These are phyloP conservation scores for Pseudocercospora eumusae DNA, from an alignment of 2,329 filamentous ascomycete genomes.

Conservation along the genomic window DNA sequence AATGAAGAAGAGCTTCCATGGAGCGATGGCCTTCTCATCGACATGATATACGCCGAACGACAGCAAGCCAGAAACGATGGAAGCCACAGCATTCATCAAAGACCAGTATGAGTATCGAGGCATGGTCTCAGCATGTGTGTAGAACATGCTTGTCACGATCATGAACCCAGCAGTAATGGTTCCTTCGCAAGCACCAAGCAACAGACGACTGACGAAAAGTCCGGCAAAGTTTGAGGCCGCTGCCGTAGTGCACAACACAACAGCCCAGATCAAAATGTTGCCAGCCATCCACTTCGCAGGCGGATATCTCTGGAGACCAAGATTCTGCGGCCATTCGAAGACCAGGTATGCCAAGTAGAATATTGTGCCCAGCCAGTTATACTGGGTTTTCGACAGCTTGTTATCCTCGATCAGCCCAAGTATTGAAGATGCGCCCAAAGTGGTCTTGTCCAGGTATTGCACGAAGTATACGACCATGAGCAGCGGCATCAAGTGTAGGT, in stretches of 20 bases:
- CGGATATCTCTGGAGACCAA: constrained; percentile 58
- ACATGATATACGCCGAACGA: constrained; percentile 53
- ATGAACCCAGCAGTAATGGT: constrained; percentile 37
- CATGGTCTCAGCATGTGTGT: constrained; percentile 57
- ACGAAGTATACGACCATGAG: constrained; percentile 44
- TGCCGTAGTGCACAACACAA: constrained; percentile 71
- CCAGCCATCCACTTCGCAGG: constrained; percentile 62
- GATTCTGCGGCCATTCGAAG: constrained; percentile 65
- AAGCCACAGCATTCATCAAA: constrained; percentile 21
- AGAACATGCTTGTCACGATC: constrained; percentile 53
- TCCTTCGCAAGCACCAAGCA: constrained; percentile 58
- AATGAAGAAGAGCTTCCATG: constrained; percentile 58
- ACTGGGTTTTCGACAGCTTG: constrained; percentile 55
- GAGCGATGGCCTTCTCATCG: constrained; percentile 59
- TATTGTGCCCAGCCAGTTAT: constrained; percentile 62
- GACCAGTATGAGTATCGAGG: constrained; percentile 19
- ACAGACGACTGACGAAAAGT: constrained; percentile 63
- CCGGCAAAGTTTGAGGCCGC: constrained; percentile 49
- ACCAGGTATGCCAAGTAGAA: constrained; percentile 66
- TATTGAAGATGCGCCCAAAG: constrained; percentile 42
- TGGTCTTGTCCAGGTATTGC: constrained; percentile 51
- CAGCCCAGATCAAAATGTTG: constrained; percentile 75
- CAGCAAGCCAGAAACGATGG: constrained; percentile 19
- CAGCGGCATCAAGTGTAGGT: constrained; percentile 19
- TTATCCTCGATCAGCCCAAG: constrained; percentile 59